Evolutionary conservation across 2,329 filamentous ascomycete species (phyloP).

Genomic region (Trichoderma hamatum): DNA sequence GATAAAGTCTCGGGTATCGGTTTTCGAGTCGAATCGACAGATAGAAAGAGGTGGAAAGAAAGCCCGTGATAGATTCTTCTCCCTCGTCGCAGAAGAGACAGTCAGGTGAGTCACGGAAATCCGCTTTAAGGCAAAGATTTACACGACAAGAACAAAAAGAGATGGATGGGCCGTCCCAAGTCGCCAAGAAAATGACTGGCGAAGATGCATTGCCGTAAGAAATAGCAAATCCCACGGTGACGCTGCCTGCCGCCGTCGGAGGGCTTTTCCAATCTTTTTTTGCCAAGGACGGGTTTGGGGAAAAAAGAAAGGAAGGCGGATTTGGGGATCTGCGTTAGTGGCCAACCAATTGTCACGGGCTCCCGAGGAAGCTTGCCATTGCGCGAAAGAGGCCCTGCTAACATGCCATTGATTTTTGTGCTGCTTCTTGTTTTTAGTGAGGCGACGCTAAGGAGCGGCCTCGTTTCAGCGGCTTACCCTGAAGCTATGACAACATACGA

Average conservation of each 20-base stretch:
- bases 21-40: no score
- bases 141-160: not conserved
- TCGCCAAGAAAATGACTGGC: constrained; percentile 10
- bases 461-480: constrained; percentile 5
- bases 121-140: constrained; percentile 19
- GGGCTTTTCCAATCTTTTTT: not conserved
- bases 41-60: not conserved
- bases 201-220: not conserved
- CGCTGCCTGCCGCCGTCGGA: not conserved
- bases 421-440: not conserved
- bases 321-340: not conserved
- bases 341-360: constrained; percentile 28
- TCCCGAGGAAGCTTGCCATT: constrained; percentile 19
- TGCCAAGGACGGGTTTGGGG: not conserved
- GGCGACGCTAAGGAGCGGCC: not conserved
- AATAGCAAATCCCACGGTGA: not conserved
- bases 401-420: not conserved
- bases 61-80: not conserved
- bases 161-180: constrained; percentile 6
- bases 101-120: constrained; percentile 14
- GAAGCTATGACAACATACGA: not conserved
- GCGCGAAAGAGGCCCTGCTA: constrained; percentile 11
- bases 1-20: not conserved
- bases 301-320: not conserved
- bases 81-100: not conserved